Evolutionary conservation across 2,329 filamentous ascomycete genomes (phyloP), one percentile per base, ranked within the genome.

Genomic region (Aspergillus calidoustus): DNA sequence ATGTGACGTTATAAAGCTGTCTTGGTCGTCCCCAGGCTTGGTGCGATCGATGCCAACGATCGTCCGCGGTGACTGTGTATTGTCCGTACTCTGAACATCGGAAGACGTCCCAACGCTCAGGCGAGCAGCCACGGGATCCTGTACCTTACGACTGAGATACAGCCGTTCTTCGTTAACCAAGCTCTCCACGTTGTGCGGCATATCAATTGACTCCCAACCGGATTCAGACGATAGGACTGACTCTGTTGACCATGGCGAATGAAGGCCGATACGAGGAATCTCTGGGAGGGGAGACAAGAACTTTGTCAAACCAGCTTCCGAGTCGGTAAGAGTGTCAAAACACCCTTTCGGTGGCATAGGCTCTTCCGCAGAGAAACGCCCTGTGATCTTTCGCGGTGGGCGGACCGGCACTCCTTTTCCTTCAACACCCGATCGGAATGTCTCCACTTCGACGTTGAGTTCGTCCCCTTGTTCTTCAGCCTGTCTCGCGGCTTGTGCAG

Each of bases 371-470:
- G 63, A 65, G 72, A 97, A 96, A 65, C 89, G 88, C 60, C 92
- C 92, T 69, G 94, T 90, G 43, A 96, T 79, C 61, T 86, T 85
- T 66, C 89, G 86, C 0, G 91, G 89, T 0, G 94, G 93, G 67
- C 90, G 86, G 23, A 97, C 81, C 76, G 86, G 82, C 76, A 89
- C 77, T 72, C 81, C 70, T 77, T 82, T 69, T 72, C 79, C 64
- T 22, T 75, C 71, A 22, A 67, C 62, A 8, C 64, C 80, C 1
- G 80, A 73, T 64, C 85, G 84, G 80, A 97, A 97, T 0, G 92
- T 93, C 74, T 96, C 91, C 0, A 93, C 91, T 9, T 96, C 87
- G 54, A 97, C 86, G 68, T 97, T 97, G 59, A 97, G 85, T 66
- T 97, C 94, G 72, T 98, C 93, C 0, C 93, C 93, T 11, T 85